Percentiles rank a stretch among this genome's conserved stretches.
Evolutionary conservation across 805 yeast species (phyloP).

Genomic region (Starmerella davenportii): DNA sequence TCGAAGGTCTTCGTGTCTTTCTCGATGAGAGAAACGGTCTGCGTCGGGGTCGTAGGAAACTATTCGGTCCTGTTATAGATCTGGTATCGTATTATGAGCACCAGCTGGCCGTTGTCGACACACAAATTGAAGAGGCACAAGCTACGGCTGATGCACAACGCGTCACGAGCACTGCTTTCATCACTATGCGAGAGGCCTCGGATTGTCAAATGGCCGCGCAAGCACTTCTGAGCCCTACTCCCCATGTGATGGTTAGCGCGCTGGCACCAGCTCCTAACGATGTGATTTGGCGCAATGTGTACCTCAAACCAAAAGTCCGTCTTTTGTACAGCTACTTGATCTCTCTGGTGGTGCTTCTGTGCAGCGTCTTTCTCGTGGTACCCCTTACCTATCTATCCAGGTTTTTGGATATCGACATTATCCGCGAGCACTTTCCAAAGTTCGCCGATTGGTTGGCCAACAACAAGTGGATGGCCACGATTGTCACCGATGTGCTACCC

Average conservation of each 20-base stretch:
- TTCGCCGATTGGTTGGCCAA: constrained; percentile 49
- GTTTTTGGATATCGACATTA: constrained; percentile 59
- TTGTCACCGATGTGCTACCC: constrained; percentile 79
- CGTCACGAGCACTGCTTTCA: constrained; percentile 79
- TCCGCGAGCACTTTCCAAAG: constrained; percentile 64
- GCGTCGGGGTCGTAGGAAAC: constrained; percentile 33
- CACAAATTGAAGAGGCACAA: constrained; percentile 48
- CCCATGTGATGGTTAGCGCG: constrained; percentile 60
- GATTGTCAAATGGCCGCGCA: constrained; percentile 95
- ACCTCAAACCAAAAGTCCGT: constrained; percentile 59
- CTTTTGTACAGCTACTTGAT: constrained; percentile 44
- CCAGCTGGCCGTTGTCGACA: constrained; percentile 50
- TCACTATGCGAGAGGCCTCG: constrained; percentile 88
- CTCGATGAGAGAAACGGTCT: neutral
- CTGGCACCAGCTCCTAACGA: constrained; percentile 95
- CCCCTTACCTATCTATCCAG: constrained; percentile 80
- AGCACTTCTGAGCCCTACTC: constrained; percentile 79
- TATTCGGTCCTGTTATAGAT: constrained; percentile 54
- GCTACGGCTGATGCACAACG: constrained; percentile 38
- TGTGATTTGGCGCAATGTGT: constrained; percentile 79
- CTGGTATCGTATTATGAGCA: constrained; percentile 63
- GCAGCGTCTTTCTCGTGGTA: constrained; percentile 54
- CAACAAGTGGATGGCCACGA: constrained; percentile 52
- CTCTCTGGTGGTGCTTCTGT: constrained; percentile 45
- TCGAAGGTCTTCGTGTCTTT: neutral